A percentile compares a stretch with the other conserved stretches of the same genome.
Conservation (phyloP, 371 early-diverging fungal genomes). For the Mycotypha africana region DNA sequence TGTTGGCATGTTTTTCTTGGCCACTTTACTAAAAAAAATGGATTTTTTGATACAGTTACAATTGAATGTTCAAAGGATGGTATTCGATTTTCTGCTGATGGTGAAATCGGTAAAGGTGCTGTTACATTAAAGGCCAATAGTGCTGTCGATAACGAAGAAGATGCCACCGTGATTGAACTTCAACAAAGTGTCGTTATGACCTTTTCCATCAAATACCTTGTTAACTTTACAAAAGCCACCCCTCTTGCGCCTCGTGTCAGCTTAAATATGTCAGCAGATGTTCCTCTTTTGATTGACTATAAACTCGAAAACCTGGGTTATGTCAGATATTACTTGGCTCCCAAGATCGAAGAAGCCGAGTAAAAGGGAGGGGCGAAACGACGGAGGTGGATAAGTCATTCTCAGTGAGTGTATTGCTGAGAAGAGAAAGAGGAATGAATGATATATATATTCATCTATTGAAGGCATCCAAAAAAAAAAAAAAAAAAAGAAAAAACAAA, state of each 20-base stretch:
- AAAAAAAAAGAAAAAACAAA: too few species aligned
- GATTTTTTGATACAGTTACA: conserved; percentile 46
- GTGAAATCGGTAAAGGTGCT: conserved; percentile 88
- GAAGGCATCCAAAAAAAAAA: too few species aligned
- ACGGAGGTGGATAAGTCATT: too few species aligned
- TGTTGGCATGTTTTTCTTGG: not conserved
- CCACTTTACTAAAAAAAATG: too few species aligned
- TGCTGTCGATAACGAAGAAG: conserved; percentile 77
- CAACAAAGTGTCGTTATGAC: conserved; percentile 76
- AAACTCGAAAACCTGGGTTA: conserved; percentile 87
- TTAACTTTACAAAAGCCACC: conserved; percentile 94
- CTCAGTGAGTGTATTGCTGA: too few species aligned
- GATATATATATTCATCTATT: too few species aligned
- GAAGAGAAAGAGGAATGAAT: too few species aligned
- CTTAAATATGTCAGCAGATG: conserved; percentile 78
- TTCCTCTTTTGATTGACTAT: conserved; percentile 94
- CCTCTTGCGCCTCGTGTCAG: conserved; percentile 78
- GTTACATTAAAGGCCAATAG: conserved; percentile 77
- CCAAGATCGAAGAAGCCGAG: conserved; percentile 38
- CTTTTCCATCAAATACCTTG: conserved; percentile 92
- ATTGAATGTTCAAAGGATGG: conserved; percentile 93
- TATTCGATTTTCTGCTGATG: conserved; percentile 83
- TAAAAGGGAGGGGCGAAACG: too few species aligned
- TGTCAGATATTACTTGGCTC: conserved; percentile 86
- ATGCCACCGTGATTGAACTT: conserved; percentile 71